phyloP scores from a whole-genome alignment of 371 early-diverging fungal genomes.

The Chytridiales sp. region DNA sequence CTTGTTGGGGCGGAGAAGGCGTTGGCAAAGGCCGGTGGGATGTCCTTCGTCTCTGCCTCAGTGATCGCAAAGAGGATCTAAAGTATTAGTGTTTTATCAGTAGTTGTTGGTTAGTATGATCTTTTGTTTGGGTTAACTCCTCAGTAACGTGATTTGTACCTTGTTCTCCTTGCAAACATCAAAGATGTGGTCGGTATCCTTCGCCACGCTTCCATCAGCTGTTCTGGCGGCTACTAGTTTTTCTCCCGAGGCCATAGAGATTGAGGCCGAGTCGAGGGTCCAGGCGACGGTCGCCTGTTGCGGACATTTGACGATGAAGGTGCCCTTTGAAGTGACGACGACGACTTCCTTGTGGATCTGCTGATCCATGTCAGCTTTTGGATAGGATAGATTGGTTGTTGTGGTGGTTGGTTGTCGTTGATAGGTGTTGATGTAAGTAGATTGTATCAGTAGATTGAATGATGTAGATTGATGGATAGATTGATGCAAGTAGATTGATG shows the following conservation, averaged over 20 bases:
- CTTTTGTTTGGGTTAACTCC: neutral
- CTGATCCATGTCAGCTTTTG: no score
- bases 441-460: no score
- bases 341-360: slow-evolving; percentile 29
- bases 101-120: neutral
- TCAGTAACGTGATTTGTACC: slow-evolving; percentile 4
- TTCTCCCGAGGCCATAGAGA: slow-evolving; percentile 14
- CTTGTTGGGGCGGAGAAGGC: slow-evolving; percentile 15
- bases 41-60: slow-evolving; percentile 24
- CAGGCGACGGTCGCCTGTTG: slow-evolving; percentile 20
- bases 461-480: no score
- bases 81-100: neutral
- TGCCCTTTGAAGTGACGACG: slow-evolving; percentile 26
- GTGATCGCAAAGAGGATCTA: slow-evolving; percentile 32
- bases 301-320: slow-evolving; percentile 20
- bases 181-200: slow-evolving; percentile 23
- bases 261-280: slow-evolving; percentile 23
- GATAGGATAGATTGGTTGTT: no score
- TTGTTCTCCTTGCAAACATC: slow-evolving; percentile 28
- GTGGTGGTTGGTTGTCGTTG: no score
- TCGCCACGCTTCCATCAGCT: slow-evolving; percentile 18
- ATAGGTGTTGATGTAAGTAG: no score
- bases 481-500: no score
- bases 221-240: slow-evolving; percentile 26
- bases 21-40: slow-evolving; percentile 26